These are phyloP conservation scores for Nicotiana sylvestris DNA, from an alignment of 257 asterid genomes.

Conservation along the genomic window DNA sequence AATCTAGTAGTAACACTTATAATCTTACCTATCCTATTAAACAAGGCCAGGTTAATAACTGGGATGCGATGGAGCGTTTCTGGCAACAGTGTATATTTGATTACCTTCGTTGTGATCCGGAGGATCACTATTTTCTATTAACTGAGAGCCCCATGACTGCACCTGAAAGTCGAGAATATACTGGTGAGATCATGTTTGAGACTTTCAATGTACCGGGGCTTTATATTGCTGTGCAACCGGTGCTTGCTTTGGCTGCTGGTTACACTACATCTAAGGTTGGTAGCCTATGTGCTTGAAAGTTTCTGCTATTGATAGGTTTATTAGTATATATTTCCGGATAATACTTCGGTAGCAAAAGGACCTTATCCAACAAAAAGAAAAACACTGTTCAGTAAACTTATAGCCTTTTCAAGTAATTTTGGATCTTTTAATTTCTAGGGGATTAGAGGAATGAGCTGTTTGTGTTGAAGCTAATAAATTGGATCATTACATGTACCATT, in stretches of 20 bases:
- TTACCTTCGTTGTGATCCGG: conserved; percentile 89
- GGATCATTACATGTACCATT: background rate
- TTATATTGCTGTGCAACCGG: conserved; percentile 94
- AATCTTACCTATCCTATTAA: conserved; percentile 75
- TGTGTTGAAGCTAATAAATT: background rate
- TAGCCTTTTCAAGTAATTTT: background rate
- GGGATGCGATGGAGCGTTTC: conserved; percentile 97
- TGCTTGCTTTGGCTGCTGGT: conserved; percentile 98
- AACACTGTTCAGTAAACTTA: background rate
- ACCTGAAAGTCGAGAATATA: conserved; percentile 89
- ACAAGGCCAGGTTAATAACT: conserved; percentile 85
- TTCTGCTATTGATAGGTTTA: background rate
- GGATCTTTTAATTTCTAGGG: background rate
- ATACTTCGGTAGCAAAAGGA: background rate
- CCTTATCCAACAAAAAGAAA: background rate
- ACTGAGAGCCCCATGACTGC: conserved; percentile 95
- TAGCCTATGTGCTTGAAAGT: background rate
- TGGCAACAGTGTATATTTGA: conserved; percentile 96
- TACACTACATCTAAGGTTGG: conserved; percentile 91
- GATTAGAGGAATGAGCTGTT: background rate
- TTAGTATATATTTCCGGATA: background rate
- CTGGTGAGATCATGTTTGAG: conserved; percentile 98
- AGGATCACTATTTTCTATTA: conserved; percentile 89
- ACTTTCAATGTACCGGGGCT: conserved; percentile 92
- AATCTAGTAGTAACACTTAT: conserved; percentile 53